These are phyloP conservation scores for Mortierella antarctica DNA, from an alignment of 192 early-diverging fungal genomes.

Conservation along the genomic window DNA sequence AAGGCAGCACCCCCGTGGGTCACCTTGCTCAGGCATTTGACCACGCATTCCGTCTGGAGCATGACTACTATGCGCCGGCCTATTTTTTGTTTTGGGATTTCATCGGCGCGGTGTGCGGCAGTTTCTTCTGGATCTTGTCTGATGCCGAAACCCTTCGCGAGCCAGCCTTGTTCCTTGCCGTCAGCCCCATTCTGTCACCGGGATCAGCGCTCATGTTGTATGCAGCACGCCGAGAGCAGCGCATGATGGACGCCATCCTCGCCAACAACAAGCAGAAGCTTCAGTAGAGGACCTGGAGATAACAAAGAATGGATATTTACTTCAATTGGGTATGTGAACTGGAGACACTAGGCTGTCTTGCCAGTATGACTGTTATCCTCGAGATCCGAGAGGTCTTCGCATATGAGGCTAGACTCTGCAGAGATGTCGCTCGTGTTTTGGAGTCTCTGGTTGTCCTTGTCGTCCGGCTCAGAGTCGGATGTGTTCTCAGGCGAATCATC, in stretches of 20 bases:
- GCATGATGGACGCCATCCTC: conserved; percentile 1
- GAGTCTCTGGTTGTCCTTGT: neutral
- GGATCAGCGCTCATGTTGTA: conserved; percentile 14
- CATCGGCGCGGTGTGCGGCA: conserved; percentile 4
- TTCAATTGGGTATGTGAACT: neutral
- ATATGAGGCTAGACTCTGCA: conserved; percentile 35
- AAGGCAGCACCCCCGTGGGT: neutral
- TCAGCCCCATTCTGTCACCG: neutral
- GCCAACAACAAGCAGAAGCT: neutral
- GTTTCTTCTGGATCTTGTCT: conserved; percentile 10
- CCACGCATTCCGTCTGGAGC: conserved; percentile 8
- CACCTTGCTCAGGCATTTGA: conserved; percentile 4
- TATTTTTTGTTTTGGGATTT: conserved; percentile 16
- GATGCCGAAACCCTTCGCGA: neutral
- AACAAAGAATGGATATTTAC: conserved; percentile 3
- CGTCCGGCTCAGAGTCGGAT: conserved; percentile 33
- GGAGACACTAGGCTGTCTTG: neutral
- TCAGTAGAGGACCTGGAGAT: neutral
- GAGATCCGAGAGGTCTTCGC: conserved; percentile 31
- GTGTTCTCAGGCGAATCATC: conserved; percentile 12
- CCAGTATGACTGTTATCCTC: neutral
- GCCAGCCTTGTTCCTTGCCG: neutral
- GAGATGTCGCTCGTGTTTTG: conserved; percentile 23
- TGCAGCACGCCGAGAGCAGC: conserved; percentile 8
- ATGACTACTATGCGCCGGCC: conserved; percentile 3